Percentiles rank a stretch among this genome's conserved stretches.
These are phyloP conservation scores for Phytophthora sansomeana DNA, from an alignment of 352 stramenopile genomes.

Conservation along the genomic window DNA sequence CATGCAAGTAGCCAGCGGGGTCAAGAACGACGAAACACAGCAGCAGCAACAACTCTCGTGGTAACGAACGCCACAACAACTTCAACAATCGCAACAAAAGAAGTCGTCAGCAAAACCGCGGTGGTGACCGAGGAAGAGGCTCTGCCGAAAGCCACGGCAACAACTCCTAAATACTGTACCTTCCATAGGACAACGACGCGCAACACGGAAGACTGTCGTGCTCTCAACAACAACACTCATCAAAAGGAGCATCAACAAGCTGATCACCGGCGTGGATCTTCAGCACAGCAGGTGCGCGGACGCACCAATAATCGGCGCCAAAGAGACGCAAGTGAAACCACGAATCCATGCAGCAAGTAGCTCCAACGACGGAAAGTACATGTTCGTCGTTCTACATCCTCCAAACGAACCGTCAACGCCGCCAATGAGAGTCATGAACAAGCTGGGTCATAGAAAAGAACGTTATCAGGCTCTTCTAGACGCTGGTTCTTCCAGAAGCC, in stretches of 20 bases:
- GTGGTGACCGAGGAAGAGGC: neutral
- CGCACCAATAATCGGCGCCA: neutral
- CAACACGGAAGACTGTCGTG: slow-evolving; percentile 12
- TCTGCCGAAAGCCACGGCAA: neutral
- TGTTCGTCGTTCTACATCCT: slow-evolving; percentile 11
- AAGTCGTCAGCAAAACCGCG: neutral
- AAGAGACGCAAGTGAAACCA: slow-evolving; percentile 5
- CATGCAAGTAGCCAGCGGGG: neutral
- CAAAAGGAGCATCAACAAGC: slow-evolving; percentile 14
- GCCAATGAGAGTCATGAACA: slow-evolving; percentile 6
- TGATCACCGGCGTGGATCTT: neutral
- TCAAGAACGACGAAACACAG: neutral
- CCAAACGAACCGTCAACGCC: neutral
- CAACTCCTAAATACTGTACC: slow-evolving; percentile 8
- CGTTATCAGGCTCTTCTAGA: slow-evolving; percentile 4
- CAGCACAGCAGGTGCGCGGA: neutral
- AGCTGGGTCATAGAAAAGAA: slow-evolving; percentile 9
- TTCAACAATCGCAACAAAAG: neutral
- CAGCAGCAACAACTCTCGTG: neutral
- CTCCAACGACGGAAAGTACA: slow-evolving; percentile 13
- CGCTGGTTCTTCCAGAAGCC: slow-evolving; percentile 6
- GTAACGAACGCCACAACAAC: neutral
- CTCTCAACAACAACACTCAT: slow-evolving; percentile 1
- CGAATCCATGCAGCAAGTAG: neutral
- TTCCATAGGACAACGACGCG: slow-evolving; percentile 17